Evolutionary conservation across 371 early-diverging fungal species (phyloP).

Genomic region (Mortierella sp.): DNA sequence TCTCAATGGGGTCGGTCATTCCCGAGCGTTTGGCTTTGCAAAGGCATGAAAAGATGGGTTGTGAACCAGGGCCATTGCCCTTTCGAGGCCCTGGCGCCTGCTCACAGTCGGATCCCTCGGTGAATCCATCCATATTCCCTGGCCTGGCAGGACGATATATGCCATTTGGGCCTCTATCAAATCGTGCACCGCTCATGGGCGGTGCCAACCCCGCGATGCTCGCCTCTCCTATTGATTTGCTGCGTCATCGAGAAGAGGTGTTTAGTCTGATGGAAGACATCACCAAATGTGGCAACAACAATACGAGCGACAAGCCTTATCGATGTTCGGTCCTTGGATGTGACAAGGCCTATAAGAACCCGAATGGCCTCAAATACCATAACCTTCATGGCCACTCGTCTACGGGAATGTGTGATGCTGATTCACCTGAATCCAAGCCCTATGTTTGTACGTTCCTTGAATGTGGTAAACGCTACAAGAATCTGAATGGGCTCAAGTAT

Average conservation of each 20-base stretch:
- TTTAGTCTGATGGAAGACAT: constrained; percentile 41
- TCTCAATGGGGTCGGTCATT: no score
- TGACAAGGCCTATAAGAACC: constrained; percentile 93
- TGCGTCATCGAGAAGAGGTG: constrained; percentile 43
- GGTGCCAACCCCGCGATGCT: no score
- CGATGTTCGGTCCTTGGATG: constrained; percentile 82
- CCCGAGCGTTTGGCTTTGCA: no score
- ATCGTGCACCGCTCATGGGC: no score
- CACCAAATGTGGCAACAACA: constrained; percentile 28
- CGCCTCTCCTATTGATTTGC: constrained; percentile 10
- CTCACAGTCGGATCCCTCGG: no score
- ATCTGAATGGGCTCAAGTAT: constrained; percentile 95
- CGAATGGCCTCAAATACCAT: constrained; percentile 96
- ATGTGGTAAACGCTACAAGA: constrained; percentile 95
- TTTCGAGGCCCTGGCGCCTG: no score
- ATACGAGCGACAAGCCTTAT: constrained; percentile 63
- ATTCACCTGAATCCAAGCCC: constrained; percentile 68
- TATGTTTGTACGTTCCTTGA: constrained; percentile 81
- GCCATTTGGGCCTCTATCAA: no score
- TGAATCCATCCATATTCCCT: no score
- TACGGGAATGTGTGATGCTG: constrained; percentile 46
- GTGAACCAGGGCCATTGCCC: no score
- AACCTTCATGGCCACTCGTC: constrained; percentile 78
- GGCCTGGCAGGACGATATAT: no score
- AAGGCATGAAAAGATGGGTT: no score